Evolutionary conservation across 2,329 filamentous ascomycete species (phyloP).

Genomic region (Tolypocladium guangdongense): DNA sequence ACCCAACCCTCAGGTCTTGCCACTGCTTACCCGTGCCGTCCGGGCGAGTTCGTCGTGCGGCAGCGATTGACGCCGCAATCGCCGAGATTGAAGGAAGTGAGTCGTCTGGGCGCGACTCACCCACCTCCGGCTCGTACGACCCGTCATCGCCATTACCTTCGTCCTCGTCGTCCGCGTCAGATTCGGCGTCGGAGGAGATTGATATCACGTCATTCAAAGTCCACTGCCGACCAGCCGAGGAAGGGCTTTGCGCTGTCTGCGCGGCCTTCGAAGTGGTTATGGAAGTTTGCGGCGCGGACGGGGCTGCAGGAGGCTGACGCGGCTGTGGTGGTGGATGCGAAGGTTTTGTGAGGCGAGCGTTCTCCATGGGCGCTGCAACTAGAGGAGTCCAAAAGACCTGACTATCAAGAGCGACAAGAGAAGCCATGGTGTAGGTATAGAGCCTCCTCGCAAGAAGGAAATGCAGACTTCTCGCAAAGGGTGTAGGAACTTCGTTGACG

Average conservation of each 20-base stretch:
- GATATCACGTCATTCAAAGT: not conserved
- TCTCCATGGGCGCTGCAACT: not conserved
- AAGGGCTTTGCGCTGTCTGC: not conserved
- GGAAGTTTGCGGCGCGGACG: not conserved
- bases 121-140: not conserved
- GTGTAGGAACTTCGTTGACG: not conserved
- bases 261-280: not conserved
- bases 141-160: not conserved
- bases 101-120: not conserved
- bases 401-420: too few relatives aligned
- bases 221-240: not conserved
- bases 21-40: not conserved
- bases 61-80: not conserved
- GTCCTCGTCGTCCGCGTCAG: not conserved
- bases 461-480: not conserved
- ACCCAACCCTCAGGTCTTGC: not conserved
- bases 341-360: too few relatives aligned
- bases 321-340: not conserved
- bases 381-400: not conserved
- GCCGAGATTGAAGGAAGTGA: slow-evolving; percentile 1
- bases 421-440: too few relatives aligned
- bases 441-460: not conserved
- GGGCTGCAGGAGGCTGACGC: not conserved
- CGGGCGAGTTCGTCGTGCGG: not conserved
- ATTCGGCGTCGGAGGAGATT: not conserved